Conservation (phyloP, 257 asterid species). For the Lycium ferocissimum region DNA sequence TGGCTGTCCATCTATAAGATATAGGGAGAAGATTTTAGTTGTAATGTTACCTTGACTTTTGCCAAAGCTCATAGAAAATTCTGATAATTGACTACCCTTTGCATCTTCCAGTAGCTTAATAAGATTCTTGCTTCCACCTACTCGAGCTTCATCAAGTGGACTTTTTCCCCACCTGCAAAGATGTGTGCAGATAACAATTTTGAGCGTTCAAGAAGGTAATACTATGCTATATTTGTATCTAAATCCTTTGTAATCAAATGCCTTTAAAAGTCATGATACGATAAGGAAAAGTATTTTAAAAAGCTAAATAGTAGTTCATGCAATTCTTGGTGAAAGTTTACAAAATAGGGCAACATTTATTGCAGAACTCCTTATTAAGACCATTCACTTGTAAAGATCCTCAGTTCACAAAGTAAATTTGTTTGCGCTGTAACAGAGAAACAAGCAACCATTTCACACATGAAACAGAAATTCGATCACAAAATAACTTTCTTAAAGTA, state of each 20-base stretch:
- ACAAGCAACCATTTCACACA: neutral
- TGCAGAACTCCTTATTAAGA: neutral
- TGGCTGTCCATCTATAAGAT: neutral
- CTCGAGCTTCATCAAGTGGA: slow-evolving; percentile 72
- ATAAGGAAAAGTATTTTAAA: neutral
- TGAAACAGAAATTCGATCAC: neutral
- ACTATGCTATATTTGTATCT: neutral
- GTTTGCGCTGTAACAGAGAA: neutral
- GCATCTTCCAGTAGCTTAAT: slow-evolving; percentile 67
- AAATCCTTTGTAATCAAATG: neutral
- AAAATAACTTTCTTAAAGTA: neutral
- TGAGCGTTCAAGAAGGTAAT: neutral
- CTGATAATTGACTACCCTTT: slow-evolving; percentile 45
- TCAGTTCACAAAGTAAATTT: neutral
- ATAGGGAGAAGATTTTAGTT: neutral
- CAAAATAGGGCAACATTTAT: neutral
- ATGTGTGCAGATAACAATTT: neutral
- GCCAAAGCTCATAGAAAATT: slow-evolving; percentile 10
- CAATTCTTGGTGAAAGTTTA: neutral
- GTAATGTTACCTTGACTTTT: slow-evolving; percentile 35
- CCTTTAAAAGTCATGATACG: neutral
- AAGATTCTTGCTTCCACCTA: slow-evolving; percentile 57
- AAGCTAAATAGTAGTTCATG: neutral
- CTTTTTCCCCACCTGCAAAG: slow-evolving; percentile 70
- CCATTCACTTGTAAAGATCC: neutral